These are phyloP conservation scores for Diospyros kaki DNA, from an alignment of 148 eudicot genomes.

Conservation along the genomic window DNA sequence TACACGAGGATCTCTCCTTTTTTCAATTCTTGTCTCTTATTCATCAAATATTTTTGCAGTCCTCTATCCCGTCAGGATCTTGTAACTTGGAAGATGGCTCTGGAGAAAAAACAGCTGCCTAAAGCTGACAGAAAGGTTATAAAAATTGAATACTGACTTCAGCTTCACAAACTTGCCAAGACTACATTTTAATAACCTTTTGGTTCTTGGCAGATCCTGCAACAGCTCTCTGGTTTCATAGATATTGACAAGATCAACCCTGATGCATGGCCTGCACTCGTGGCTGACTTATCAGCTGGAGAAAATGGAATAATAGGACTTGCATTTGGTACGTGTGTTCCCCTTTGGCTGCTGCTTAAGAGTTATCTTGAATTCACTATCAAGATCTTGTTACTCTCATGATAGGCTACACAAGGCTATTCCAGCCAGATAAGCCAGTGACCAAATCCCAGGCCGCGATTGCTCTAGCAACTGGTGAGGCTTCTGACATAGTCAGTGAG, in stretches of 20 bases:
- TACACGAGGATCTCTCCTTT: conserved; percentile 2
- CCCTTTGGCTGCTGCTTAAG: conserved; percentile 1
- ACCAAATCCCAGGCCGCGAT: conserved; percentile 97
- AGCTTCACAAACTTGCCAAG: neutral
- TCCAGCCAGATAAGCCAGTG: conserved; percentile 95
- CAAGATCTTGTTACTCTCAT: conserved; percentile 10
- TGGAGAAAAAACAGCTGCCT: conserved; percentile 83
- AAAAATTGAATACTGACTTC: neutral
- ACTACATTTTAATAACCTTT: neutral
- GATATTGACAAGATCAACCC: conserved; percentile 86
- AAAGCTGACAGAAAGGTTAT: conserved; percentile 74
- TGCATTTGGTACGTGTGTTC: conserved; percentile 72
- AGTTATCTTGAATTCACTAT: conserved; percentile 4
- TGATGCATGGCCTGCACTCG: conserved; percentile 93
- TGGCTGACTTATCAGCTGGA: conserved; percentile 79
- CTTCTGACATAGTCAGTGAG: conserved; percentile 84
- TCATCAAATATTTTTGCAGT: conserved; percentile 36
- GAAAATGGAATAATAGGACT: conserved; percentile 84
- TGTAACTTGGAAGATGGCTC: conserved; percentile 94
- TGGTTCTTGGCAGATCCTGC: conserved; percentile 49
- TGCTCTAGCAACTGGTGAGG: conserved; percentile 89
- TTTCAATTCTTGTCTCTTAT: neutral
- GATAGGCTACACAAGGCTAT: conserved; percentile 88
- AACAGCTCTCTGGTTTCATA: conserved; percentile 79
- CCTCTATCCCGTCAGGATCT: conserved; percentile 97